Evolutionary conservation across 2,329 filamentous ascomycete genomes (phyloP).

Genomic region (Trichoderma atrobrunneum): DNA sequence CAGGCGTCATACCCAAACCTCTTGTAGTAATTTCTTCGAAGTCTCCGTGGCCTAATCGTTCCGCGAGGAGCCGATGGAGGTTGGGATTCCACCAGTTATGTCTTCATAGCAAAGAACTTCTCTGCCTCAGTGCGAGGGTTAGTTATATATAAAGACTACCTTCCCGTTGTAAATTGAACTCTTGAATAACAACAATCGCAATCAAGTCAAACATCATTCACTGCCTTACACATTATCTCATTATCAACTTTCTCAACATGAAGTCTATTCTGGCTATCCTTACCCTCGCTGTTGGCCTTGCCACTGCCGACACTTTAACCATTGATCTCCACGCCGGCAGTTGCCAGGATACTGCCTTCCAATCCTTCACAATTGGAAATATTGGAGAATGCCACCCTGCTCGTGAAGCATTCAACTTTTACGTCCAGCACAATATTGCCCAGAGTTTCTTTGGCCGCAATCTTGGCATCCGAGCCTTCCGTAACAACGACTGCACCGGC

Average conservation of each 20-base stretch:
- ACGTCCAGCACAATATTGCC: not conserved
- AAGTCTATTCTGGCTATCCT: not conserved
- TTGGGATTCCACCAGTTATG: not conserved
- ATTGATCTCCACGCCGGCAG: not conserved
- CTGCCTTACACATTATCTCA: not conserved
- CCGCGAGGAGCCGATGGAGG: not conserved
- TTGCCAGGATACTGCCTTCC: not conserved
- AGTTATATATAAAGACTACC: not conserved
- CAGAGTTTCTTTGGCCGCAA: not conserved
- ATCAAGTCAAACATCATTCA: not conserved
- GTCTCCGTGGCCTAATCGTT: not conserved
- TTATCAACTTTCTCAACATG: not conserved
- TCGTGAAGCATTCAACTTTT: not conserved
- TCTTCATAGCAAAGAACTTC: not conserved
- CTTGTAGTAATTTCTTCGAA: not conserved
- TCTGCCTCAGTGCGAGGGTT: not conserved
- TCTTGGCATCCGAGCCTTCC: not conserved
- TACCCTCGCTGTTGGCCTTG: not conserved
- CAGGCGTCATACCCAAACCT: not conserved
- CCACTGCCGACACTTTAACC: not conserved
- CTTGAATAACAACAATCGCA: not conserved
- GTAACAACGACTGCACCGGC: not conserved
- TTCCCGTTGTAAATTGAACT: not conserved
- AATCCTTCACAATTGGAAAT: slow-evolving; percentile 1
- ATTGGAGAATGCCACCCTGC: not conserved